Evolutionary conservation across 2,329 filamentous ascomycete genomes (phyloP).

Genomic region (Grosmannia huntii): DNA sequence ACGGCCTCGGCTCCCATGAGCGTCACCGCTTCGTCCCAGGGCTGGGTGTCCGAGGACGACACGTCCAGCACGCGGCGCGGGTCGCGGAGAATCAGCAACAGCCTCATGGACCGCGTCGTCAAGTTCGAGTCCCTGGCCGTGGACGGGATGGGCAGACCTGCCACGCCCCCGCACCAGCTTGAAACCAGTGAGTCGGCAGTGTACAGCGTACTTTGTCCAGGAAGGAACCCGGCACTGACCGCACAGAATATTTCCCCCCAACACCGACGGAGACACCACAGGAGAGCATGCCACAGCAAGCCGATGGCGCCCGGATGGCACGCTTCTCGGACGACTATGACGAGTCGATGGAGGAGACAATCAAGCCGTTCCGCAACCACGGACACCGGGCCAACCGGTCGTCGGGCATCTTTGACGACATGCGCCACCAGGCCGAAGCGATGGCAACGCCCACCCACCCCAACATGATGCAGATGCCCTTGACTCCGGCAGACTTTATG

Average conservation of each 20-base stretch:
- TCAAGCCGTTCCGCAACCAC: slow-evolving; percentile 36
- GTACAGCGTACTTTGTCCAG: too few species aligned
- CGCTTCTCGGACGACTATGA: slow-evolving; percentile 50
- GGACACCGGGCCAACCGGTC: slow-evolving; percentile 27
- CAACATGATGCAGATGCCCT: slow-evolving; percentile 33
- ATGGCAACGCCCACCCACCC: slow-evolving; percentile 43
- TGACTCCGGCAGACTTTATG: slow-evolving; percentile 45
- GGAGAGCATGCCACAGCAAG: slow-evolving; percentile 29
- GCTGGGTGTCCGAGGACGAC: slow-evolving; percentile 40
- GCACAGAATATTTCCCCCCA: slow-evolving; percentile 48
- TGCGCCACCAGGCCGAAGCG: slow-evolving; percentile 42
- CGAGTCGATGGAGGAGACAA: slow-evolving; percentile 53
- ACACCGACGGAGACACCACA: slow-evolving; percentile 56
- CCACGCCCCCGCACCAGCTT: slow-evolving; percentile 50
- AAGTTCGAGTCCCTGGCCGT: slow-evolving; percentile 44
- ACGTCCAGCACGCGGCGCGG: slow-evolving; percentile 27
- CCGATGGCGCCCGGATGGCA: slow-evolving; percentile 19
- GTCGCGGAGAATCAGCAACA: slow-evolving; percentile 44
- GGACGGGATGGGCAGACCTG: slow-evolving; percentile 36
- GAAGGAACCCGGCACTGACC: neutral
- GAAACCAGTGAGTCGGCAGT: slow-evolving; percentile 36
- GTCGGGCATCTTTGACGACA: slow-evolving; percentile 44
- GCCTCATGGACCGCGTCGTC: slow-evolving; percentile 45
- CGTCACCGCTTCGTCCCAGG: slow-evolving; percentile 24
- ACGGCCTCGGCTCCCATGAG: neutral